Conservation (phyloP, 139 green algal species). For the Chlamydomonas sp. region DNA sequence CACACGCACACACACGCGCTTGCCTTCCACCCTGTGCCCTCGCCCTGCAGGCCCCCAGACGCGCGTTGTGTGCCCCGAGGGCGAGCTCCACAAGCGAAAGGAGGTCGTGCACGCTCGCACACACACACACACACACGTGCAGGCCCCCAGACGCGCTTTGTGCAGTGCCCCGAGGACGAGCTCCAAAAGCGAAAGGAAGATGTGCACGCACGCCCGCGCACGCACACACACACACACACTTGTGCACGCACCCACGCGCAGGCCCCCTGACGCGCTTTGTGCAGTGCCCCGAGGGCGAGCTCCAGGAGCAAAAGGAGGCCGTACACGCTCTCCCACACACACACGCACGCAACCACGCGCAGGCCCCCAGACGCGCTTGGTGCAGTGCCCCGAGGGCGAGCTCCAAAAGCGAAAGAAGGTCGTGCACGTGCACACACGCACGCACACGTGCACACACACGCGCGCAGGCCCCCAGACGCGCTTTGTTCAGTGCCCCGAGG, state of each 20-base stretch:
- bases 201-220: conserved; percentile 92
- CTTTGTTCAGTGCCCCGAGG: conserved; percentile 97
- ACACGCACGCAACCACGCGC: too few species aligned
- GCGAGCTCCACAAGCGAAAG: conserved; percentile 93
- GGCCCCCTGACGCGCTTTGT: conserved; percentile 92
- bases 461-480: conserved; percentile 74
- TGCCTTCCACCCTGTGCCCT: conserved; percentile 94
- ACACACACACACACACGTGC: conserved; percentile 2
- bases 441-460: too few species aligned
- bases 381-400: conserved; percentile 95
- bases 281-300: conserved; percentile 94
- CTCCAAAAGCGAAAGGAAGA: conserved; percentile 96
- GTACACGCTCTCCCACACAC: conserved; percentile 93
- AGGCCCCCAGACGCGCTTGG: conserved; percentile 88
- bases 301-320: conserved; percentile 96
- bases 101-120: conserved; percentile 96
- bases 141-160: conserved; percentile 90
- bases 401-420: conserved; percentile 94
- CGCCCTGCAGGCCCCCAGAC: conserved; percentile 76
- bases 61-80: conserved; percentile 95
- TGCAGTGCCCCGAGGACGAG: conserved; percentile 96
- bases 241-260: conserved; percentile 22
- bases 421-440: conserved; percentile 91
- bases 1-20: conserved; percentile 59
- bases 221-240: too few species aligned